A percentile compares a stretch with the other conserved stretches of the same genome.
Conservation (phyloP, 495 filamentous ascomycete species). For the Penicillium ochrochloron region DNA sequence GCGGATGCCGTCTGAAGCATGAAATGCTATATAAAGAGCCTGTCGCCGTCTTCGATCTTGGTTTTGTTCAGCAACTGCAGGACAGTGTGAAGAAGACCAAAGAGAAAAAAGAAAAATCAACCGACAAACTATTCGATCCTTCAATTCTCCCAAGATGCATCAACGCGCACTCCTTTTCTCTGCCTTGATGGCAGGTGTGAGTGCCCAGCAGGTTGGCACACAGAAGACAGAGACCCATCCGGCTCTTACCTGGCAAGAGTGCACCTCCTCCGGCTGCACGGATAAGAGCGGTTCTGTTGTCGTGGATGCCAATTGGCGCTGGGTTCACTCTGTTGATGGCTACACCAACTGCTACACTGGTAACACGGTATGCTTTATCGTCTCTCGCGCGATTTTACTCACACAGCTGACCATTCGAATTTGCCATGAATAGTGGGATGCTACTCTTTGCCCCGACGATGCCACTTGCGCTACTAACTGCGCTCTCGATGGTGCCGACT, state of each 20-base stretch:
- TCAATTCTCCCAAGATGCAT: constrained; percentile 32
- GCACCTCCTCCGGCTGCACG: constrained; percentile 57
- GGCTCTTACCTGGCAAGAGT: constrained; percentile 60
- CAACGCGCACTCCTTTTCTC: constrained; percentile 38
- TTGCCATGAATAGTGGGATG: constrained; percentile 51
- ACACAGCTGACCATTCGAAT: background rate
- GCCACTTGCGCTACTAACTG: constrained; percentile 61
- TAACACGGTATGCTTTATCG: constrained; percentile 31
- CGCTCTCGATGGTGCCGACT: constrained; percentile 65
- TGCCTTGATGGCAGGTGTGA: constrained; percentile 32
- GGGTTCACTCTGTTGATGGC: constrained; percentile 56
- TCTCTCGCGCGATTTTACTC: too few species aligned
- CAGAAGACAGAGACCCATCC: constrained; percentile 62
- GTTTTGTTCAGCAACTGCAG: constrained; percentile 34
- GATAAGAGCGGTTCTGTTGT: constrained; percentile 57
- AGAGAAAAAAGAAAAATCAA: constrained; percentile 12
- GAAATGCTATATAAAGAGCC: constrained; percentile 33
- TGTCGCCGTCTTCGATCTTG: background rate
- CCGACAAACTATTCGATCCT: constrained; percentile 20
- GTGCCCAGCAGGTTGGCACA: constrained; percentile 53
- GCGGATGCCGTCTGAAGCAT: background rate
- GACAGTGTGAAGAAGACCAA: constrained; percentile 27
- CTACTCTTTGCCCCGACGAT: constrained; percentile 57
- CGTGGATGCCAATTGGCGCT: constrained; percentile 69
- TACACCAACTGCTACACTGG: constrained; percentile 70